Base-by-base conservation (phyloP, 2,329 filamentous ascomycete species). In the Fusarium humuli region DNA sequence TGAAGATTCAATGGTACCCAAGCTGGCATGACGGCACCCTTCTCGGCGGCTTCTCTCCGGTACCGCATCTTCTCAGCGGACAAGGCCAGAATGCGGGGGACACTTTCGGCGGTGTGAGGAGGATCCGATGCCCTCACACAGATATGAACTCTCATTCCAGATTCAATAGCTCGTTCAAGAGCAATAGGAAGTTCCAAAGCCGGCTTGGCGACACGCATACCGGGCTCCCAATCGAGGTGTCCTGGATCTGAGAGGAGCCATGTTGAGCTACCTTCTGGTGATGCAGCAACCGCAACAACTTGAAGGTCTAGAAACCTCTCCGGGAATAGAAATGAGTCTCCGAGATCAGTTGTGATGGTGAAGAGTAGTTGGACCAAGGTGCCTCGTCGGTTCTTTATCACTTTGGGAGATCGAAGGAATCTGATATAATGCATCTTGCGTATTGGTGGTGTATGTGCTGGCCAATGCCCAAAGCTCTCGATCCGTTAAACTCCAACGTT, bases 321-420 rank as follows among this genome's bases (percentile, higher is more conserved):
- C 1, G 84, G 83, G n/a, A 71, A 78, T 13, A 89, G 81, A 52
- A 87, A 87, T 1, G 85, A 80, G 71, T 89, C 87, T 32, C 87
- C 85, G 2, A 89, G 80, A 63, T 89, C 87, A 14, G 86, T 89
- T 13, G 85, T 87, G 69, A 89, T 83, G 63, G 86, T 84, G 65
- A 89, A 78, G 2, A 87, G 79, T 6, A 89, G 73, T 50, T 81
- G 80, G 10, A 86, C 72, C 16, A 70, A 20, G 71, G 78, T 69
- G 62, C 69, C 69, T 47, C 69, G 62, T 62, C 72, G 55, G 14
- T 70, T 40, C 58, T 54, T 72, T 1, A 76, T 74, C 46, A 85
- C 74, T 69, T 79, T 80, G 4, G 83, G 84, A 4, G 83, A 80
- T 16, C 86, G 81, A 32, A 88, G 78, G 7, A 88, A 81, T 41